Base-by-base conservation (phyloP, 768 basidiomycete genomes). In the Boletus reticulatus region DNA sequence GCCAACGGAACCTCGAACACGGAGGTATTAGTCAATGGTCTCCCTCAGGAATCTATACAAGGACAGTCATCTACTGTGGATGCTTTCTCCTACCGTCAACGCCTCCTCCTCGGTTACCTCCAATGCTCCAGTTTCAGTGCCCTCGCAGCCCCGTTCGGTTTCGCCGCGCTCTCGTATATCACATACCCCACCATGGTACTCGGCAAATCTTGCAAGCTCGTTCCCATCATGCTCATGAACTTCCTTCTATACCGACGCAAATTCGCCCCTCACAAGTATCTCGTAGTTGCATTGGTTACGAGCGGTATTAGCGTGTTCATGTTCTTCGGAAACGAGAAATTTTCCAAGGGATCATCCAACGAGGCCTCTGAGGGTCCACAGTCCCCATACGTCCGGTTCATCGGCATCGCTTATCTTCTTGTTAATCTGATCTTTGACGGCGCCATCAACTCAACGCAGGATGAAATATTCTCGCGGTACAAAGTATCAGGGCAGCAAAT, bases 121-220 rank as follows among this genome's bases (percentile, higher is more conserved):
- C 92, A 92, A 72, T 90, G 93, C 68, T 84, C 95, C 22, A 67
- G 89, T 22, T 88, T 94, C 71, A 92, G 97, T 61, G 94, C 94
- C 39, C 76, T 84, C 38, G 96, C 96, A 2, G 90, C 94, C 20
- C 97, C 96, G 4, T 96, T 98, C 68, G 95, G 96, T 50, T 98
- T 98, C 75, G 89, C 94, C 12, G 86, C 94, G 6, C 87, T 98
- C 42, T 86, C 92, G 24, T 92, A 96, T 75, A 94, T 99, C 68
- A 94, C 94, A 17, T 98, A 98, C 78, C 97, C 97, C 48, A 94
- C 96, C 43, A 96, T 98, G 91, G 95, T 98, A 34, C 88, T 98
- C 60, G 97, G 92, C 50, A 98, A 98, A 72, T 98, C 95, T 0
- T 98, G 97, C 81, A 98, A 98, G 71, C 92, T 99, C 68, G 93